phyloP scores from a whole-genome alignment of 1,139 yeast species.

The Candida pseudocylindracea region DNA sequence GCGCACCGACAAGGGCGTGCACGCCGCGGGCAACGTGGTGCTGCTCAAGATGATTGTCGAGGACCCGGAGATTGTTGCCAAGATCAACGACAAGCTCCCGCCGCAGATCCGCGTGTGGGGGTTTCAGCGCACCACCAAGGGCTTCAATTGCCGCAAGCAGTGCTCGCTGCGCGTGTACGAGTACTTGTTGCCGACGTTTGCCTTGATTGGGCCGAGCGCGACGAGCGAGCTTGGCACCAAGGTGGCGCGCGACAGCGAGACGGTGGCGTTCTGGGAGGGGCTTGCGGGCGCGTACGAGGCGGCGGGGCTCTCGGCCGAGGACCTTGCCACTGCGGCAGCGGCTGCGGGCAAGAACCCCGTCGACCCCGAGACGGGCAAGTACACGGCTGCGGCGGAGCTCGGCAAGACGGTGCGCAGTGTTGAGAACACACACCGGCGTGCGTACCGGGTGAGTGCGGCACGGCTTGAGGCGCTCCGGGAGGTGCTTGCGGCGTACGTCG shows the following conservation, averaged over 20 bases:
- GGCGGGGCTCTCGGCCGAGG: slow-evolving; percentile 7
- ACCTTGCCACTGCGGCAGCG: slow-evolving; percentile 1
- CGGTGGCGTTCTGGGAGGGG: slow-evolving; percentile 36
- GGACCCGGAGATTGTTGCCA: slow-evolving; percentile 53
- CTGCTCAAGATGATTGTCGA: slow-evolving; percentile 77
- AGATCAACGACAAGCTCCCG: slow-evolving; percentile 58
- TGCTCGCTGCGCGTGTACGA: slow-evolving; percentile 91
- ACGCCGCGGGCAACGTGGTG: slow-evolving; percentile 92
- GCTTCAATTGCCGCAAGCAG: slow-evolving; percentile 88
- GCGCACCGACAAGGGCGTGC: slow-evolving; percentile 96
- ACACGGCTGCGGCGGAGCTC: slow-evolving; percentile 1
- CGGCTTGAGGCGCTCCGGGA: slow-evolving; percentile 41
- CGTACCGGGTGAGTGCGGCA: slow-evolving; percentile 38
- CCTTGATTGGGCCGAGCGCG: slow-evolving; percentile 82
- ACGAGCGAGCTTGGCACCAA: slow-evolving; percentile 36
- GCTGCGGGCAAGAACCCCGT: slow-evolving; percentile 1
- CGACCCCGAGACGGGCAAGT: slow-evolving; percentile 2
- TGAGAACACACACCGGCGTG: slow-evolving; percentile 49
- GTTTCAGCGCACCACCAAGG: slow-evolving; percentile 66
- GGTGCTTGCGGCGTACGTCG: slow-evolving; percentile 55
- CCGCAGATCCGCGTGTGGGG: slow-evolving; percentile 89
- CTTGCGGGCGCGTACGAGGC: slow-evolving; percentile 21
- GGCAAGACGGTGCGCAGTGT: slow-evolving; percentile 31
- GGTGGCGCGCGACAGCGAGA: slow-evolving; percentile 37
- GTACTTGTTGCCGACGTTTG: slow-evolving; percentile 76